Conservation (phyloP, 345 rosid genomes). For the Salix koriyanagi region DNA sequence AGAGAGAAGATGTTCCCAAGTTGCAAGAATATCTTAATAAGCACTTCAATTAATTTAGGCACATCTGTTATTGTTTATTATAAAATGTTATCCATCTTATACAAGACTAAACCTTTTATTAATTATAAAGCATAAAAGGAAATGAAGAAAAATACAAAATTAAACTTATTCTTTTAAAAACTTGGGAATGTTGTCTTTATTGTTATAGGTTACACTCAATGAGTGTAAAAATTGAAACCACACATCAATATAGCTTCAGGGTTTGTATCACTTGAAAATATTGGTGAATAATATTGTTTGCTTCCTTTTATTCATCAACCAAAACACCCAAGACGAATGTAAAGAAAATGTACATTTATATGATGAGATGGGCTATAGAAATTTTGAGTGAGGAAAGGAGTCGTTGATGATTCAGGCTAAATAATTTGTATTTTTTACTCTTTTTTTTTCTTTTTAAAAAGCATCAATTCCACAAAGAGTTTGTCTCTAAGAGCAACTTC, state of each 20-base stretch:
- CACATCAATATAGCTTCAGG: constrained; percentile 50
- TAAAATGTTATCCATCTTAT: constrained; percentile 66
- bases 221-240: constrained; percentile 59
- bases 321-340: constrained; percentile 53
- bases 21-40: constrained; percentile 53
- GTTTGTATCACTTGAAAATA: constrained; percentile 59
- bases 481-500: too few species aligned
- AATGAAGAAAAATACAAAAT: constrained; percentile 56
- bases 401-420: too few species aligned
- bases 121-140: constrained; percentile 50
- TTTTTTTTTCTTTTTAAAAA: too few species aligned
- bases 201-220: constrained; percentile 53
- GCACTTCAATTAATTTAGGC: constrained; percentile 76
- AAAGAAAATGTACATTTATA: background rate
- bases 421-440: too few species aligned
- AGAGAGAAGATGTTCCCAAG: constrained; percentile 65
- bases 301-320: constrained; percentile 45
- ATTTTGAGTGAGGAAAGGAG: background rate
- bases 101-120: constrained; percentile 70
- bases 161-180: constrained; percentile 53
- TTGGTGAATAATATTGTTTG: constrained; percentile 45
- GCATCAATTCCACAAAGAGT: too few species aligned
- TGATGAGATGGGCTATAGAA: background rate
- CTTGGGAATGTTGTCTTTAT: constrained; percentile 65
- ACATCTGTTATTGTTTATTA: constrained; percentile 49